Evolutionary conservation across 2,329 filamentous ascomycete genomes (phyloP).

Genomic region (Scedosporium apiospermum): DNA sequence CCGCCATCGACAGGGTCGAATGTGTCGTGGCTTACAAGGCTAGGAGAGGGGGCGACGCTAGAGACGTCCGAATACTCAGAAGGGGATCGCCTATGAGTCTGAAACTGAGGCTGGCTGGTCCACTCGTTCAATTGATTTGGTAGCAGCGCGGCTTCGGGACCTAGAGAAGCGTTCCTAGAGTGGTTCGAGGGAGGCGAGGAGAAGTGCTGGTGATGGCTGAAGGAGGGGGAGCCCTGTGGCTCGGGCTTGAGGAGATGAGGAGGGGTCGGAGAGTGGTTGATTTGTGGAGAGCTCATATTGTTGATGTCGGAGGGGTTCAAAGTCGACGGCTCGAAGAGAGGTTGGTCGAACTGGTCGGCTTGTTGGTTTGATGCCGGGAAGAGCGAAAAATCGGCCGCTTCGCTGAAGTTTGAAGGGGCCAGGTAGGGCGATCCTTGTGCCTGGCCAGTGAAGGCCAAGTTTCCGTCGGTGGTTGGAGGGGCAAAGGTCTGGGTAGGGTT

Average conservation of each 20-base stretch:
- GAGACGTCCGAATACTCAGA: slow-evolving; percentile 93
- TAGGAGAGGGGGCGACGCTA: slow-evolving; percentile 76
- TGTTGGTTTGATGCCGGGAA: slow-evolving; percentile 46
- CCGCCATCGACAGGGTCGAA: slow-evolving; percentile 65
- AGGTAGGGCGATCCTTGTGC: slow-evolving; percentile 38
- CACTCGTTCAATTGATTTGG: slow-evolving; percentile 43
- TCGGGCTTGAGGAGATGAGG: slow-evolving; percentile 45
- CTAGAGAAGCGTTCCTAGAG: slow-evolving; percentile 47
- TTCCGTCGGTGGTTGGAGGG: slow-evolving; percentile 28
- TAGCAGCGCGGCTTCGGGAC: slow-evolving; percentile 47
- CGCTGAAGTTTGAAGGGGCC: slow-evolving; percentile 18
- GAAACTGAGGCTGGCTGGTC: slow-evolving; percentile 51
- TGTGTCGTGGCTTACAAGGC: slow-evolving; percentile 64
- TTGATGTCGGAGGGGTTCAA: slow-evolving; percentile 35
- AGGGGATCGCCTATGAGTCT: slow-evolving; percentile 71
- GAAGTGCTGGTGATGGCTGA: slow-evolving; percentile 48
- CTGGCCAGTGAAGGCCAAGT: slow-evolving; percentile 31
- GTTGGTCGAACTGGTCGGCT: slow-evolving; percentile 50
- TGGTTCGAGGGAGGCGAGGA: slow-evolving; percentile 38
- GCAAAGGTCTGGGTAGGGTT: slow-evolving; percentile 33
- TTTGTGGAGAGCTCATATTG: slow-evolving; percentile 45
- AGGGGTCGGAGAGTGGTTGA: slow-evolving; percentile 47
- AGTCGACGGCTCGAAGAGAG: slow-evolving; percentile 43
- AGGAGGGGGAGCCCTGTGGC: slow-evolving; percentile 38
- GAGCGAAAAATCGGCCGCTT: slow-evolving; percentile 47